These are phyloP conservation scores for Sporothrix protearum DNA, from an alignment of 2,329 filamentous ascomycete genomes.

Conservation along the genomic window DNA sequence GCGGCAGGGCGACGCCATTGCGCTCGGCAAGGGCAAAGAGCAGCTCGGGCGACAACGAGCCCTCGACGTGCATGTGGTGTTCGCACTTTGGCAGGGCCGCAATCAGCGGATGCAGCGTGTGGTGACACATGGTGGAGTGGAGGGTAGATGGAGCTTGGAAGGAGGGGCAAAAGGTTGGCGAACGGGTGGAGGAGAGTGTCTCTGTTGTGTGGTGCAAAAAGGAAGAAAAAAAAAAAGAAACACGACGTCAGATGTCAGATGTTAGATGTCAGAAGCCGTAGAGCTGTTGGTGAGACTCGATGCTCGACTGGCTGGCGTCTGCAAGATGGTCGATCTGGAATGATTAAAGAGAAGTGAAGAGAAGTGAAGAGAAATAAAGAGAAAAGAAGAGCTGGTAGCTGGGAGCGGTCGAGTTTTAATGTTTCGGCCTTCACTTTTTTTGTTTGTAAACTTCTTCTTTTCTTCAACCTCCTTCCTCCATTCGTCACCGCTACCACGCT, in stretches of 20 bases:
- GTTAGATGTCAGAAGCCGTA: neutral
- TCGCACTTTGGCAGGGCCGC: constrained; percentile 71
- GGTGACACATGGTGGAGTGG: constrained; percentile 55
- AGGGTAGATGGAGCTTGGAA: neutral
- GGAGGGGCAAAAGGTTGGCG: neutral
- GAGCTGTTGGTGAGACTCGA: neutral
- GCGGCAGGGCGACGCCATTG: constrained; percentile 63
- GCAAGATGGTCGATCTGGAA: no score
- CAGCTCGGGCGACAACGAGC: constrained; percentile 65
- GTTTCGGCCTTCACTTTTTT: neutral
- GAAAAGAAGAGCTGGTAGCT: neutral
- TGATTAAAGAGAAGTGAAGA: no score
- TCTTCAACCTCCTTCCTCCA: neutral
- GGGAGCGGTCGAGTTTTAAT: neutral
- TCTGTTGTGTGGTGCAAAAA: neutral
- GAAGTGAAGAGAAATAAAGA: neutral
- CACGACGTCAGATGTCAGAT: neutral
- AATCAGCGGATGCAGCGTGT: constrained; percentile 56
- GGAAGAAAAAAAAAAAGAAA: neutral
- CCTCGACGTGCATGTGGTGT: constrained; percentile 78
- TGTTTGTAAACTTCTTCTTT: constrained; percentile 2
- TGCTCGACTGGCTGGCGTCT: neutral
- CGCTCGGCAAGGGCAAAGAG: constrained; percentile 65
- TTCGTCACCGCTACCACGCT: neutral
- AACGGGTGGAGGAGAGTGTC: neutral